These are phyloP conservation scores for Kwoniella heveanensis DNA, from an alignment of 768 basidiomycete species.

Conservation along the genomic window DNA sequence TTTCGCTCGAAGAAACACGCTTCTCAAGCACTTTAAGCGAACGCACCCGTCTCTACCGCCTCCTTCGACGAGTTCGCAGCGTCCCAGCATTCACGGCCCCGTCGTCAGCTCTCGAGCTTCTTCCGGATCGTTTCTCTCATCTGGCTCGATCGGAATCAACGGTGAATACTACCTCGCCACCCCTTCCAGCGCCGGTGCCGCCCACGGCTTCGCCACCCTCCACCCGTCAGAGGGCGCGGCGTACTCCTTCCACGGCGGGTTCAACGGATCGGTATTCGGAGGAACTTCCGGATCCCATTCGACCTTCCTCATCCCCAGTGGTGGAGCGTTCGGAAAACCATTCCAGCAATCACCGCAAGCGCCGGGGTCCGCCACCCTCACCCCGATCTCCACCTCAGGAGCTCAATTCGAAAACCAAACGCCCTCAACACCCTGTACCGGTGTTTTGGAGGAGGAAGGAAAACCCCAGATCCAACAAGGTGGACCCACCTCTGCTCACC, in stretches of 20 bases:
- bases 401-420: conserved; percentile 16
- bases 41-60: conserved; percentile 49
- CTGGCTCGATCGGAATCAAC: conserved; percentile 19
- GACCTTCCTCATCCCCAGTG: conserved; percentile 3
- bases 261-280: conserved; percentile 20
- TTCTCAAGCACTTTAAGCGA: conserved; percentile 56
- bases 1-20: conserved; percentile 58
- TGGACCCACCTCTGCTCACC: conserved; percentile 6
- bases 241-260: conserved; percentile 36
- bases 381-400: conserved; percentile 13
- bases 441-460: conserved; percentile 2
- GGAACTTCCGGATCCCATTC: conserved; percentile 15
- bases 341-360: conserved; percentile 14
- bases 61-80: conserved; percentile 31
- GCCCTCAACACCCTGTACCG: conserved; percentile 9
- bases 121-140: conserved; percentile 20
- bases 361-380: conserved; percentile 15
- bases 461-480: conserved; percentile 2
- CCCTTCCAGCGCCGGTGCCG: conserved; percentile 27
- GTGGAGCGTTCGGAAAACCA: conserved; percentile 4
- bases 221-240: conserved; percentile 48
- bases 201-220: conserved; percentile 51
- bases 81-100: conserved; percentile 18
- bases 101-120: conserved; percentile 12
- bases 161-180: conserved; percentile 34